These are phyloP conservation scores for Cornus kousa DNA, from an alignment of 148 eudicot genomes.

Conservation along the genomic window DNA sequence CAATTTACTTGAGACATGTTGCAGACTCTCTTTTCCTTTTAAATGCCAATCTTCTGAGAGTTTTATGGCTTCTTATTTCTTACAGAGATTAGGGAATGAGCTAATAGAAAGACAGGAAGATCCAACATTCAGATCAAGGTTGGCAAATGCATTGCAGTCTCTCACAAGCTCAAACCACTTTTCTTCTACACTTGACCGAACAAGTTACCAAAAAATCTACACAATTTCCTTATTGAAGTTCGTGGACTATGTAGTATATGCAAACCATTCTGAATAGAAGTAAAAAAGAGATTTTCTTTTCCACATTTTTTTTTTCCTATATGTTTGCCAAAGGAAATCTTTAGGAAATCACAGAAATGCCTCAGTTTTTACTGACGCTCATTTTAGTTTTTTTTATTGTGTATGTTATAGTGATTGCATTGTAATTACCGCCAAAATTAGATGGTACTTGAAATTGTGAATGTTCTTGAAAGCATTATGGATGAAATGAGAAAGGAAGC, in stretches of 20 bases:
- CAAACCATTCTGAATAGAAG: neutral
- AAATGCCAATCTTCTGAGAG: neutral
- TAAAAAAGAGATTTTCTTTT: neutral
- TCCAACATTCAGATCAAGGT: conserved; percentile 57
- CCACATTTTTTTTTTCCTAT: neutral
- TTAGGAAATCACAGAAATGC: neutral
- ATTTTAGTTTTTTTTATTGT: neutral
- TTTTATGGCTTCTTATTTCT: neutral
- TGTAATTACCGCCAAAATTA: neutral
- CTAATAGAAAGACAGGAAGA: conserved; percentile 72
- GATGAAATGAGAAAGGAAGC: neutral
- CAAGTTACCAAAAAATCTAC: conserved; percentile 78
- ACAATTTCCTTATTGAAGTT: conserved; percentile 71
- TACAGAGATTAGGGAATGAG: conserved; percentile 72
- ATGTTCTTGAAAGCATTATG: neutral
- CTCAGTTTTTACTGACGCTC: conserved; percentile 1
- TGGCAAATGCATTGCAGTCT: conserved; percentile 71
- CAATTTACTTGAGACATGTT: neutral
- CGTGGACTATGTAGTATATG: conserved; percentile 52
- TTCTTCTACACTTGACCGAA: conserved; percentile 69
- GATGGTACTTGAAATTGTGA: no score
- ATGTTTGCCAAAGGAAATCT: neutral
- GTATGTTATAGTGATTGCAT: neutral
- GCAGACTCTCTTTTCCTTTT: neutral
- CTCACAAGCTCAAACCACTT: conserved; percentile 71